Evolutionary conservation across 164 flowering plant species (phyloP), one percentile per base, ranked within the genome.

Genomic region (Warburgia ugandensis): DNA sequence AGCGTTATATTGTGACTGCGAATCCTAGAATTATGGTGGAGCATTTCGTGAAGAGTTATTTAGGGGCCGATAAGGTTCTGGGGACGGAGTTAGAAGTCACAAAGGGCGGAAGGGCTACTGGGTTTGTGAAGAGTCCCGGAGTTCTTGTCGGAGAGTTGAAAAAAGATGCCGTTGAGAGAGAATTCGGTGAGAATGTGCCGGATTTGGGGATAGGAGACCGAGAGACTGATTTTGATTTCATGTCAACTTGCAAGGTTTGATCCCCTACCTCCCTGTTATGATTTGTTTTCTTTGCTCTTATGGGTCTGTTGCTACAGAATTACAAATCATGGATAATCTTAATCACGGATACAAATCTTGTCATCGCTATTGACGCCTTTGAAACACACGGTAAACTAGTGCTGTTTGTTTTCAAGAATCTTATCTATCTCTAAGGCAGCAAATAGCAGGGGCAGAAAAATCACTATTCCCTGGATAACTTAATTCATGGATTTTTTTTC

Each of bases 151-250:
- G 80, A 0, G 78, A 62, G 6, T 71, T 43, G 59, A 85, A 80
- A 61, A 66, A 56, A 30, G 60, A 16, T 0, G 94, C 85, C 11
- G 22, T 85, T 23, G 16, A 52, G 33, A 48, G 32, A 19, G 94
- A 85, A 42, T 71, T 82, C 27, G 79, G 83, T 13, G 50, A 44
- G 3, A 46, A 62, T 9, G 45, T 73, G 55, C 94, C 90, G 3
- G 85, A 85, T 66, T 52, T 85, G 59, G 94, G 90, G 0, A 64
- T 85, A 22, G 94, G 94, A 1, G 85, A 85, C 57, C 50, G 83
- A 33, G 73, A 67, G 29, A 65, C 80, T 5, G 94, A 85, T 39
- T 72, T 63, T 42, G 77, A 82, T 39, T 85, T 85, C 79, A 78
- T 85, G 85, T 65, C 83, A 9, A 10, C 83, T 3, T 85, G 94